A percentile compares a stretch with the other conserved stretches of the same genome.
phyloP scores from a whole-genome alignment of 1,284 basidiomycete genomes.

The Sporisorium exsertum region DNA sequence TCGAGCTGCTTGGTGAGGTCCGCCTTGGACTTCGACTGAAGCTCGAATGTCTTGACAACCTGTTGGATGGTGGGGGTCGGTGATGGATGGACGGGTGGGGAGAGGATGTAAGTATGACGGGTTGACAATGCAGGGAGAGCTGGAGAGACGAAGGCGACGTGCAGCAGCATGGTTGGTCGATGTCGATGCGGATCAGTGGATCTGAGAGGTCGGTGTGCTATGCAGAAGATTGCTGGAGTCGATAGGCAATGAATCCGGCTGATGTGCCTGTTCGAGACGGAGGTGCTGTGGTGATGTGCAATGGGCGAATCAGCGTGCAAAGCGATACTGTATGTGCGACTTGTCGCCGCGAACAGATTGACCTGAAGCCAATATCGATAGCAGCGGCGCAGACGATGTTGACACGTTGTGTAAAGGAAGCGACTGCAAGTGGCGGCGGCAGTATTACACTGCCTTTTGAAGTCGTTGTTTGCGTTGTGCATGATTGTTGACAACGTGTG shows the following conservation, averaged over 20 bases:
- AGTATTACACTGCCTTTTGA: background rate
- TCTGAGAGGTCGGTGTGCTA: background rate
- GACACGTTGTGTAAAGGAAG: background rate
- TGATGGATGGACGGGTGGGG: background rate
- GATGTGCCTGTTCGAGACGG: background rate
- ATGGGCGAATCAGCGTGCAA: background rate
- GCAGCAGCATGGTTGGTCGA: slow-evolving; percentile 5
- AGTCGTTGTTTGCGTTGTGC: background rate
- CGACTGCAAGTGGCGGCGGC: background rate
- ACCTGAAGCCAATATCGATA: background rate
- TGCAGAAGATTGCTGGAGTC: background rate
- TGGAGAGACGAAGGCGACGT: background rate
- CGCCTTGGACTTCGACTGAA: slow-evolving; percentile 98
- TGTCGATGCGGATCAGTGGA: background rate
- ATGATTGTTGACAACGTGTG: background rate
- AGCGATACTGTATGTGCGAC: background rate
- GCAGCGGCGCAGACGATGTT: background rate
- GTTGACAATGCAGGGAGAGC: background rate
- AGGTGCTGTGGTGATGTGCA: background rate
- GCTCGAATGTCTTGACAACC: slow-evolving; percentile 92
- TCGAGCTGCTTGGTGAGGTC: slow-evolving; percentile 94
- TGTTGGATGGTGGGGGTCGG: slow-evolving; percentile 6
- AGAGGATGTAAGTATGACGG: background rate
- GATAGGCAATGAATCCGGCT: background rate
- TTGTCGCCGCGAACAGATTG: too few species aligned